Percentiles rank a stretch among this genome's conserved stretches.
Conservation (phyloP, 495 filamentous ascomycete species). For the Xylaria palmicola region DNA sequence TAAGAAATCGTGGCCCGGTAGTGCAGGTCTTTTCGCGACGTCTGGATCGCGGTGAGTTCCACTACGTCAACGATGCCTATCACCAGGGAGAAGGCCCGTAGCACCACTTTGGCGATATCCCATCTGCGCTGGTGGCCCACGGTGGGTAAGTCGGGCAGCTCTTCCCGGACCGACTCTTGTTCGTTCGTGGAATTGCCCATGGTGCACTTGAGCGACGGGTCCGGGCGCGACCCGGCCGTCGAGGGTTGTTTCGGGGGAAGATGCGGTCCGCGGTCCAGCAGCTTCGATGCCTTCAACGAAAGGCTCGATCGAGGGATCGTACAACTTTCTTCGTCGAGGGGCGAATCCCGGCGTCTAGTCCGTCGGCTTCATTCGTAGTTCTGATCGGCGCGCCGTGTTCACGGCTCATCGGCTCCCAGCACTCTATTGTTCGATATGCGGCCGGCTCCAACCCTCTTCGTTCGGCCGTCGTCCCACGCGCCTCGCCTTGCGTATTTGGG, state of each 20-base stretch:
- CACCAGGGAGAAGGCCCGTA: slow-evolving; percentile 4
- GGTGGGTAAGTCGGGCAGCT: background rate
- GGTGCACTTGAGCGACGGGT: background rate
- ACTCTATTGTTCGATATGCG: background rate
- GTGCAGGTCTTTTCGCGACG: background rate
- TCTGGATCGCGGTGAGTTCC: background rate
- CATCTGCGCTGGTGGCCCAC: slow-evolving; percentile 8
- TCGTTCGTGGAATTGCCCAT: background rate
- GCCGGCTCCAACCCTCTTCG: background rate
- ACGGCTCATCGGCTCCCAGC: slow-evolving; percentile 3
- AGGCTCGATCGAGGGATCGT: too few relatives aligned
- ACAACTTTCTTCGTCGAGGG: background rate
- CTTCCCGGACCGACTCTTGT: background rate
- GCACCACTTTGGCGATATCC: slow-evolving; percentile 9
- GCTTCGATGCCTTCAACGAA: background rate
- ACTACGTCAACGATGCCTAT: background rate
- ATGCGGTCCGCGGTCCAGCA: background rate
- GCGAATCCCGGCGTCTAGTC: background rate
- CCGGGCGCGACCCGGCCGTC: background rate
- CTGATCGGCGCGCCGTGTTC: slow-evolving; percentile 2
- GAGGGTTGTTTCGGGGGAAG: background rate
- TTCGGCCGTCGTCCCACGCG: background rate
- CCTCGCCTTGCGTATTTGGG: background rate
- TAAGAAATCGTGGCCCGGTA: slow-evolving; percentile 1
- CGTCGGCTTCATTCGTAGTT: slow-evolving; percentile 3